Percentiles rank a stretch among this genome's conserved stretches.
Evolutionary conservation across 2,329 filamentous ascomycete species (phyloP).

Genomic region (Penicillium sp.): DNA sequence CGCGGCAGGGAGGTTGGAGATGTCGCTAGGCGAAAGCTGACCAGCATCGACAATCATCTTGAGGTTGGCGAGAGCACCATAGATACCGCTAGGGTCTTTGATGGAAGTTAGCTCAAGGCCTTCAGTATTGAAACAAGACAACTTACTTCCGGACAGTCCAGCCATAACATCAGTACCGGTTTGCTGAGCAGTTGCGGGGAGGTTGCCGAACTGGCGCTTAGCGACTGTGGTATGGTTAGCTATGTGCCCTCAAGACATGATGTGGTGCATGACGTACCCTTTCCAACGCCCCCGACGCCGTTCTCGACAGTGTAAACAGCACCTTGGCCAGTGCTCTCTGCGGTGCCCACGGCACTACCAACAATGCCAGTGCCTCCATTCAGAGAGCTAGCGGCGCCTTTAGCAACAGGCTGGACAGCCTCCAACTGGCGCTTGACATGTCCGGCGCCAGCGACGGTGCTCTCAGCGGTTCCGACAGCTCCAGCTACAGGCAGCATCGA

Average conservation of each 20-base stretch:
- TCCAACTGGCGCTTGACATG: neutral
- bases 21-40: constrained; percentile 15
- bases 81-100: constrained; percentile 22
- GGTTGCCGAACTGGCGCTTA: constrained; percentile 13
- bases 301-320: constrained; percentile 16
- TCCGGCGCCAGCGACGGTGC: constrained; percentile 1
- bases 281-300: constrained; percentile 2
- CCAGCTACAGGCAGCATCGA: constrained; percentile 16
- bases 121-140: neutral
- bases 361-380: constrained; percentile 6
- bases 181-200: constrained; percentile 9
- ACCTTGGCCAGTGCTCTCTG: constrained; percentile 12
- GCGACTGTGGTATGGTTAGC: neutral
- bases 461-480: constrained; percentile 17
- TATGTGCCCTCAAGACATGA: too few species aligned
- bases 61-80: constrained; percentile 17
- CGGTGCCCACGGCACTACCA: constrained; percentile 20
- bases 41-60: constrained; percentile 9
- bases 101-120: neutral
- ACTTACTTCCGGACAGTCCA: constrained; percentile 24
- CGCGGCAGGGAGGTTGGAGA: constrained; percentile 15
- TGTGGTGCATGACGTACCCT: constrained; percentile 3
- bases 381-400: neutral
- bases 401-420: constrained; percentile 1
- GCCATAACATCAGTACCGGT: constrained; percentile 8